Evolutionary conservation across 345 rosid genomes (phyloP), one percentile per base, ranked within the genome.

Genomic region (Hibiscus trionum): DNA sequence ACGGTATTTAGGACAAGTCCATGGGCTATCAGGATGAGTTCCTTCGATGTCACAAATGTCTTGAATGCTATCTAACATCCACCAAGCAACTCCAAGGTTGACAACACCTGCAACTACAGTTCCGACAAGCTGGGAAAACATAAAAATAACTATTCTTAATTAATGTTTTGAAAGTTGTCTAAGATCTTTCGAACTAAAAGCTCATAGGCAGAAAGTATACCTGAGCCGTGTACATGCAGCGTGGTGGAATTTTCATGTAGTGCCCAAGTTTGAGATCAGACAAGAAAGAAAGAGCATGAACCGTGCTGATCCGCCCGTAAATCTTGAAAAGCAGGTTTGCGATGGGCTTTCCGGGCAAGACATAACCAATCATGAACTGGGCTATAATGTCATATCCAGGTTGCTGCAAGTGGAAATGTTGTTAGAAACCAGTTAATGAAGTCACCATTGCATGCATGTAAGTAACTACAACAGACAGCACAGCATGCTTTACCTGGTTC

Each of bases 201-300:
- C n/a, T 27, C 4, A 11, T 4, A 4, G 29, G n/a, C 26, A 69
- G 58, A 46, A 46, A 10, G 24, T 70, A 8, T 39, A 91, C 97
- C 97, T 96, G 99, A 76, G 98, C 97, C 0, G 82, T 86, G 81
- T 89, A 96, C 99, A 96, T 91, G 82, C 97, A 88, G 7, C 98
- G 89, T 0, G 99, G 99, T 55, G 99, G 99, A 68, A 96, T 96
- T 72, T 96, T 93, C 99, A 96, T 93, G 86, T 96, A 96, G 77
- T 93, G 98, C 17, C 98, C 99, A 9, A 93, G 98, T 82, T 96
- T 96, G 72, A 96, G 99, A 82, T 96, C 99, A 7, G 98, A 86
- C 60, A 96, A 81, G 89, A 96, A 96, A 64, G 99, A 91, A 67
- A 96, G 94, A 68, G 98, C 99, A 44, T 96, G 99, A 67, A 96